These are phyloP conservation scores for Pestalotiopsis sp. DNA, from an alignment of 2,329 filamentous ascomycete genomes.

Conservation along the genomic window DNA sequence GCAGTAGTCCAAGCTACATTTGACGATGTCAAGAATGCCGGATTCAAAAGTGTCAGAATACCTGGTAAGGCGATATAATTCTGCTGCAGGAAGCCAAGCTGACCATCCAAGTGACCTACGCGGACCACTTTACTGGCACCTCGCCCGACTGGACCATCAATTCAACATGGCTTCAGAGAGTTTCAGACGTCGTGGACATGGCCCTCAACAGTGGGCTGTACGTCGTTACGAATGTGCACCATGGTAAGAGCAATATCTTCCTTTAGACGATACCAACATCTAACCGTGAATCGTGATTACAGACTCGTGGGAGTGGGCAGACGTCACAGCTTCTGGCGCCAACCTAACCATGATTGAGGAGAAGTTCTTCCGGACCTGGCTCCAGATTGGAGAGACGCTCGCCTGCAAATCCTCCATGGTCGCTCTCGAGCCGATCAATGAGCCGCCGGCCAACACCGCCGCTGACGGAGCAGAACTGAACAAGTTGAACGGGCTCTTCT, in stretches of 20 bases:
- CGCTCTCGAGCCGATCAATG: constrained; percentile 61
- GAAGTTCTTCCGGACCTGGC: constrained; percentile 56
- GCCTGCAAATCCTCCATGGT: constrained; percentile 54
- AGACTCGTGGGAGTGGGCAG: constrained; percentile 60
- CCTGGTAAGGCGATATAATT: constrained; percentile 35
- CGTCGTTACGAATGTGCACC: constrained; percentile 58
- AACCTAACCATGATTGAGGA: constrained; percentile 55
- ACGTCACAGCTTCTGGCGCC: constrained; percentile 44
- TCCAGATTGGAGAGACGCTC: constrained; percentile 55
- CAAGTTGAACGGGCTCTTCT: constrained; percentile 56
- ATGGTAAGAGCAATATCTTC: constrained; percentile 29
- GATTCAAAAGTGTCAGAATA: constrained; percentile 59
- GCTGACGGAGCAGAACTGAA: constrained; percentile 52
- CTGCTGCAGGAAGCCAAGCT: constrained; percentile 5
- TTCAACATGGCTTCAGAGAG: constrained; percentile 54
- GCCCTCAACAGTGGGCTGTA: constrained; percentile 50
- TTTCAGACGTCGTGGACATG: constrained; percentile 58
- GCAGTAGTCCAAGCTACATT: constrained; percentile 50
- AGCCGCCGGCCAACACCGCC: constrained; percentile 52
- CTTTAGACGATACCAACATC: not conserved
- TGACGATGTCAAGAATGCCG: constrained; percentile 49
- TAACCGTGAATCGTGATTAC: not conserved
- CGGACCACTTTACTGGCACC: constrained; percentile 52
- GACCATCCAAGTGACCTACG: constrained; percentile 49
- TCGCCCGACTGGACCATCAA: constrained; percentile 56